Conservation (phyloP, 2,329 filamentous ascomycete genomes). For the Berkeleyomyces basicola region DNA sequence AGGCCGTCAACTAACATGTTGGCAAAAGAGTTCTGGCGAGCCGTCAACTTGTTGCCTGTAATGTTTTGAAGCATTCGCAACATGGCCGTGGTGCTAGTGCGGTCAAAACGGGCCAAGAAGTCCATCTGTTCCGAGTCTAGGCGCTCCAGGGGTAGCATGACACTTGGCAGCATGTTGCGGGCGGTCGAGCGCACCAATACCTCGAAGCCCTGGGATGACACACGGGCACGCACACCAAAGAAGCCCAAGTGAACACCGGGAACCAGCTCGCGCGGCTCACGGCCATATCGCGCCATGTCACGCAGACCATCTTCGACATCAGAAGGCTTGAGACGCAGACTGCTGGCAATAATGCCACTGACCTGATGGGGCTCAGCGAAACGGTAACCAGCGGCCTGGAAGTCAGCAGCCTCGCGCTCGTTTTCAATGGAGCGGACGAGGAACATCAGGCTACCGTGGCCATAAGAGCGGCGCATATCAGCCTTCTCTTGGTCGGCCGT, state of each 20-base stretch:
- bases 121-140: slow-evolving; percentile 39
- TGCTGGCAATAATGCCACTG: slow-evolving; percentile 47
- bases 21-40: slow-evolving; percentile 29
- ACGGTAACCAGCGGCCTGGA: slow-evolving; percentile 59
- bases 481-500: slow-evolving; percentile 27
- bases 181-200: slow-evolving; percentile 40
- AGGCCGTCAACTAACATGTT: slow-evolving; percentile 28
- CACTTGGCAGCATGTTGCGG: slow-evolving; percentile 43
- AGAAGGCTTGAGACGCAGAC: slow-evolving; percentile 53
- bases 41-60: slow-evolving; percentile 22
- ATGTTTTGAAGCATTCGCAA: slow-evolving; percentile 23
- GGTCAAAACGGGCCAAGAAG: slow-evolving; percentile 35
- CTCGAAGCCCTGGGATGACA: slow-evolving; percentile 41
- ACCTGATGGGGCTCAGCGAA: slow-evolving; percentile 59
- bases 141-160: slow-evolving; percentile 33
- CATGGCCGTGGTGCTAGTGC: slow-evolving; percentile 25
- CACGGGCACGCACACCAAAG: slow-evolving; percentile 38
- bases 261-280: slow-evolving; percentile 28
- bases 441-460: slow-evolving; percentile 56
- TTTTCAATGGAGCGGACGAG: slow-evolving; percentile 54
- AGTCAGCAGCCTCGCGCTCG: slow-evolving; percentile 24
- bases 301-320: slow-evolving; percentile 45
- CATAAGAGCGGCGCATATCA: slow-evolving; percentile 16
- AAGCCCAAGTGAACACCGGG: slow-evolving; percentile 41
- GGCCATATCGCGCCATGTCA: slow-evolving; percentile 45